Percentiles rank a stretch among this genome's conserved stretches.
Conservation (phyloP, 75 land plant species). For the Ceratopteris richardii region DNA sequence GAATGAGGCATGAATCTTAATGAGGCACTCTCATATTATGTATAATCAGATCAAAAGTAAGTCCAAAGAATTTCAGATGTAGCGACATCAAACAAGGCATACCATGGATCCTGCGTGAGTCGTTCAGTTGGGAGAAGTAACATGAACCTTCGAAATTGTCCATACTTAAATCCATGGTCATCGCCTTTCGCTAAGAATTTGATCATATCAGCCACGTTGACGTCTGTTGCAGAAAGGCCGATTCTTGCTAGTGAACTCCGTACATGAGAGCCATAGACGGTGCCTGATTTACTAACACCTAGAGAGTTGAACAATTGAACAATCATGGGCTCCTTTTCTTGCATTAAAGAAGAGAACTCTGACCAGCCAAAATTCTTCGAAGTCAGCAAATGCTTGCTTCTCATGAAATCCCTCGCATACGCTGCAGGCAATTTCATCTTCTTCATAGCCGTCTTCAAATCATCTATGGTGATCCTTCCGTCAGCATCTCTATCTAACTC, state of each 20-base stretch:
- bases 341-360: conserved; percentile 7
- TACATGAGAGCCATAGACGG: neutral
- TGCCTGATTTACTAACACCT: conserved; percentile 11
- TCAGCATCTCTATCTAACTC: conserved; percentile 10
- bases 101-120: conserved; percentile 1
- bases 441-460: conserved; percentile 7
- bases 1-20: neutral
- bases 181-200: neutral
- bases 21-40: neutral
- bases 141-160: conserved; percentile 8
- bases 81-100: neutral
- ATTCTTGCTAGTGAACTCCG: neutral
- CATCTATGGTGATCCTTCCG: conserved; percentile 5
- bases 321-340: conserved; percentile 11
- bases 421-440: conserved; percentile 3
- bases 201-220: neutral
- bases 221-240: conserved; percentile 4
- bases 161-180: neutral
- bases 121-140: neutral
- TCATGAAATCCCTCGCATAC: conserved; percentile 8
- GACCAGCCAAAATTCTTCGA: conserved; percentile 5
- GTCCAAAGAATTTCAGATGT: neutral
- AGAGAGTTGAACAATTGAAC: conserved; percentile 7
- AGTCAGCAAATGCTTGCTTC: neutral
- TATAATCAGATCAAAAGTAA: neutral